Evolutionary conservation across 306 rosid species (phyloP), one percentile per base, ranked within the genome.

Genomic region (Vigna reflexopilosa): DNA sequence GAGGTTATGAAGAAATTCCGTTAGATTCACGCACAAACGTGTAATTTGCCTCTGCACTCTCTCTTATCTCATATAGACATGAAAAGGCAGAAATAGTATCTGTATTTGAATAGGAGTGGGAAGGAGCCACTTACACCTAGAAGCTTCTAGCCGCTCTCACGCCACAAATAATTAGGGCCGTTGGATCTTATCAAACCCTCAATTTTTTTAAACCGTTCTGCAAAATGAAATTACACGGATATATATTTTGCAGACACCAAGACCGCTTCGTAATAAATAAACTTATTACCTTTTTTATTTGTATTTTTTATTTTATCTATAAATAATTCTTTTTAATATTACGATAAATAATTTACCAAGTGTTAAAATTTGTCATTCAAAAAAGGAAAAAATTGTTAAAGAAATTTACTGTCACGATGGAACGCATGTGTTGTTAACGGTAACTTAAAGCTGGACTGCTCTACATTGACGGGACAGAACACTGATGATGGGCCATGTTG

Each of bases 1-100:
- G 15, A 47, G 13, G 34, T 13, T 32, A 28, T 2, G 34, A 36
- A 59, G 47, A 36, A 32, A 2, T 40, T 36, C 19, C 13, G 12
- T 78, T 36, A 77, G 82, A 82, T 64, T 63, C 71, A 64, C 65
- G 3, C 79, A 77, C 75, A 72, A 82, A 82, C 85, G 16, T 72
- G 85, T 75, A 45, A 77, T 71, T 42, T 26, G 70, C 57, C 65
- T 72, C 32, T 52, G 28, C 79, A 6, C 6, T 11, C 38, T 58
- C 38, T 1, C n/a, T 24, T 9, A 2, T 24, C 16, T 58, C 9
- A 36, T 6, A 34, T 4, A 36, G 42, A 36, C 7, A 0, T 1
- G 7, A 4, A 34, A 5, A 34, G 7, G 38, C 38, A 34, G 38
- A 0, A 36, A 1, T 0, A 36, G 8, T 36, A 36, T 36, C 42